Evolutionary conservation across 495 filamentous ascomycete species (phyloP).

Genomic region (Hypoxylon subgilvum): DNA sequence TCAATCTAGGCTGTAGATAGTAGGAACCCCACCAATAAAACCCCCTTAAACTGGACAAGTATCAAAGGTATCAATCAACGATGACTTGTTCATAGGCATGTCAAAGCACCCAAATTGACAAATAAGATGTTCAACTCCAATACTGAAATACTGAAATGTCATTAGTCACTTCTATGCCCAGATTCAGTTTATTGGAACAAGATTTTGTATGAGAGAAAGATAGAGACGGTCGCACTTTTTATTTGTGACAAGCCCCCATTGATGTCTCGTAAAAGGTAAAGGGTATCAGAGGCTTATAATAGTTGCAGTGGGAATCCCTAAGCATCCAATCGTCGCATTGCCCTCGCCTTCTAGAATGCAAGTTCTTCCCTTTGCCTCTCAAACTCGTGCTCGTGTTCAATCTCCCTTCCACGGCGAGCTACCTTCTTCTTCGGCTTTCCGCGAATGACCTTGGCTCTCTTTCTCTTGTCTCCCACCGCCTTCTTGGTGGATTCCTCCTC

Average conservation of each 20-base stretch:
- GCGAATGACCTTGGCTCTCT: constrained; percentile 62
- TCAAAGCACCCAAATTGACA: constrained; percentile 18
- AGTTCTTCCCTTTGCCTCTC: constrained; percentile 46
- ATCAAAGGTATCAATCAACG: background rate
- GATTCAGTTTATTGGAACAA: constrained; percentile 1
- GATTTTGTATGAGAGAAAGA: background rate
- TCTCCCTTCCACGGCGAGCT: constrained; percentile 63
- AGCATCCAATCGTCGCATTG: background rate
- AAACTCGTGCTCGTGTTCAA: constrained; percentile 73
- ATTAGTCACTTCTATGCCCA: background rate
- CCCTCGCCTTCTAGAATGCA: constrained; percentile 46
- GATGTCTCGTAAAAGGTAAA: background rate
- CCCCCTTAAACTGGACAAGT: constrained; percentile 2
- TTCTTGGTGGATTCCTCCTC: constrained; percentile 58
- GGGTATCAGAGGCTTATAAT: constrained; percentile 21
- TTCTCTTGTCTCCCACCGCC: constrained; percentile 67
- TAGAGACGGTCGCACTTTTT: background rate
- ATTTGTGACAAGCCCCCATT: background rate
- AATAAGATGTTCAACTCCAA: constrained; percentile 20
- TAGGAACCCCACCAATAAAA: background rate
- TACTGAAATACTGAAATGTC: background rate
- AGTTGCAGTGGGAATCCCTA: background rate
- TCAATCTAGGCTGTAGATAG: background rate
- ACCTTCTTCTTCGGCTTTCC: constrained; percentile 71
- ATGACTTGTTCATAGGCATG: constrained; percentile 9